Conservation (phyloP, 1,284 basidiomycete species). For the Puccinia sorghi region DNA sequence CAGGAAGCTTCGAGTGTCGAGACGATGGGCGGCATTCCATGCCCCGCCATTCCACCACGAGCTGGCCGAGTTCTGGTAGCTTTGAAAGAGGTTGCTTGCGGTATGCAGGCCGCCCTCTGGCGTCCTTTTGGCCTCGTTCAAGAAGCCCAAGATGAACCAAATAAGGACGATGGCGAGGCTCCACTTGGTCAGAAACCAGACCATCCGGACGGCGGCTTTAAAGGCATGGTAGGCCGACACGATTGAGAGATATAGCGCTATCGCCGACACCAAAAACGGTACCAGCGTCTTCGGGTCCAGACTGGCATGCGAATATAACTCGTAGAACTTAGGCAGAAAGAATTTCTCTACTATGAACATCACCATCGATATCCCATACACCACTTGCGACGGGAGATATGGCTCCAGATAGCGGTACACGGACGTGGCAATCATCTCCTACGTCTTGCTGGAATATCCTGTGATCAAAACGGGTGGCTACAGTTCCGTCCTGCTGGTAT, state of each 20-base stretch:
- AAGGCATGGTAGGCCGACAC: constrained; percentile 41
- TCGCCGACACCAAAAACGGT: constrained; percentile 31
- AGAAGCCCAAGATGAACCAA: constrained; percentile 31
- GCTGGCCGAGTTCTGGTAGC: constrained; percentile 7
- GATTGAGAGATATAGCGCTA: constrained; percentile 34
- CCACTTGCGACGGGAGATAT: constrained; percentile 23
- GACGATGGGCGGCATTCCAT: neutral
- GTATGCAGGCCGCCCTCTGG: neutral
- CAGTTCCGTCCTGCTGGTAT: neutral
- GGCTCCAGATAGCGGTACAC: constrained; percentile 30
- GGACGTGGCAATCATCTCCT: constrained; percentile 29
- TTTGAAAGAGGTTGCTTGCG: neutral
- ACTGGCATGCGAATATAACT: constrained; percentile 35
- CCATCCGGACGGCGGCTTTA: constrained; percentile 21
- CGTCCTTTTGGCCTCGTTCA: constrained; percentile 7
- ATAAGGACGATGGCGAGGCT: constrained; percentile 21
- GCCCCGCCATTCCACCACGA: constrained; percentile 16
- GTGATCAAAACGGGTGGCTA: too few species aligned
- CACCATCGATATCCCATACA: constrained; percentile 25
- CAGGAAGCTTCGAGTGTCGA: neutral
- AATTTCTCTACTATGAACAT: constrained; percentile 33
- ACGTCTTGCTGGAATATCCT: neutral
- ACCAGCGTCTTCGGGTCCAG: constrained; percentile 38
- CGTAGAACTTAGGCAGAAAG: constrained; percentile 31
- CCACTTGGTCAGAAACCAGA: constrained; percentile 41